Evolutionary conservation across 108 stramenopile genomes (phyloP).

Genomic region (Cyclotella distinguenda): DNA sequence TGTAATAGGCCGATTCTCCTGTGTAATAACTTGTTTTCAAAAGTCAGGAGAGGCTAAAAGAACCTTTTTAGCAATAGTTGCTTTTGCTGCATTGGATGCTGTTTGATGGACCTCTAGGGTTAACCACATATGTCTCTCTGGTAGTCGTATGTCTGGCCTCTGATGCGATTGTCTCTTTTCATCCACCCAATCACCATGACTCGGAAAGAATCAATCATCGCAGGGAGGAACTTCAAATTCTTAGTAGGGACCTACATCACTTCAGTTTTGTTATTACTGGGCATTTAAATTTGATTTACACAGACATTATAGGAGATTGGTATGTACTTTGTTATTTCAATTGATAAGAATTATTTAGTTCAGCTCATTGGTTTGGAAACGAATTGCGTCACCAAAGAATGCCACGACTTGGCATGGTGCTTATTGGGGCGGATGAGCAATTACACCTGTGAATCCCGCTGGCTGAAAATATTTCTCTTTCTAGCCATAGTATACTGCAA

Average conservation of each 20-base stretch:
- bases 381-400: constrained; percentile 9
- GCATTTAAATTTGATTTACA: constrained; percentile 47
- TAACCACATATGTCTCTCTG: constrained; percentile 48
- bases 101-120: too few relatives aligned
- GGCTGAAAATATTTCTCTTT: too few relatives aligned
- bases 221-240: constrained; percentile 56
- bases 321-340: constrained; percentile 70
- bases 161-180: constrained; percentile 47
- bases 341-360: constrained; percentile 61
- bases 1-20: too few relatives aligned
- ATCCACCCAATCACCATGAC: constrained; percentile 82
- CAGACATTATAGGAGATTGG: constrained; percentile 68
- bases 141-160: constrained; percentile 44
- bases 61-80: too few relatives aligned
- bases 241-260: constrained; percentile 59
- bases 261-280: constrained; percentile 49
- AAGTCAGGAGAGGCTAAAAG: too few relatives aligned
- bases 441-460: too few relatives aligned
- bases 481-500: too few relatives aligned
- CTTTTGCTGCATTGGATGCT: too few relatives aligned
- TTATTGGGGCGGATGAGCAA: too few relatives aligned
- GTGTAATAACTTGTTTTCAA: too few relatives aligned
- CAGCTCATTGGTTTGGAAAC: constrained; percentile 15
- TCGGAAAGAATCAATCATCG: constrained; percentile 73
- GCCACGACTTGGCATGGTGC: too few relatives aligned